These are phyloP conservation scores for Sphagnum tenellum DNA, from an alignment of 225 moss, liverwort and hornwort species.

Conservation along the genomic window DNA sequence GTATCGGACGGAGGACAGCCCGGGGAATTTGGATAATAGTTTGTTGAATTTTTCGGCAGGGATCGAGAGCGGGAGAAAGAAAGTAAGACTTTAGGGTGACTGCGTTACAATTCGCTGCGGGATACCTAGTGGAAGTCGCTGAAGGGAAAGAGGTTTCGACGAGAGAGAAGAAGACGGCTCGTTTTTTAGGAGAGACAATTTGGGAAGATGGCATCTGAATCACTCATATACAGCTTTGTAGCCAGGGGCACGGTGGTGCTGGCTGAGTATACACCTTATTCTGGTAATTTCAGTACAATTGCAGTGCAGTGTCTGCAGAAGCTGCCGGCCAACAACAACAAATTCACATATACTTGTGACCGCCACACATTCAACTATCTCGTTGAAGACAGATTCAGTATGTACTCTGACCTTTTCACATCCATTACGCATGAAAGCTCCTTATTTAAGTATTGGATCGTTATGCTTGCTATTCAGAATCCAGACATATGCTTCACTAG, in stretches of 20 bases:
- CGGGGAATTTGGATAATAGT: no score
- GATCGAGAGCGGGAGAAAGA: no score
- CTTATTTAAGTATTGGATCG: no score
- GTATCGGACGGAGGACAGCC: no score
- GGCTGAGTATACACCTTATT: slow-evolving; percentile 30
- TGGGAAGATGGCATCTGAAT: slow-evolving; percentile 15
- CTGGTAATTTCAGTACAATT: slow-evolving; percentile 33
- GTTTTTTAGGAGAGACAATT: background rate
- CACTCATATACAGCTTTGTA: slow-evolving; percentile 39
- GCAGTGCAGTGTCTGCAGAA: slow-evolving; percentile 33
- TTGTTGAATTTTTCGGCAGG: no score
- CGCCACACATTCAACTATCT: slow-evolving; percentile 46
- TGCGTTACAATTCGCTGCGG: no score
- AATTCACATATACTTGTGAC: slow-evolving; percentile 38
- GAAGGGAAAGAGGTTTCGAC: no score
- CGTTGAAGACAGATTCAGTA: slow-evolving; percentile 16
- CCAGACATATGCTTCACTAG: no score
- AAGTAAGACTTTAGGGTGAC: no score
- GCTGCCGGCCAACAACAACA: slow-evolving; percentile 20
- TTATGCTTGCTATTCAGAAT: no score
- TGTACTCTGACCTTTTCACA: background rate
- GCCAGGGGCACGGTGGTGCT: slow-evolving; percentile 29
- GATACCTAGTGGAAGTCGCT: no score
- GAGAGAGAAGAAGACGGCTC: background rate
- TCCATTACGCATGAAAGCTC: background rate